phyloP scores from a whole-genome alignment of 495 filamentous ascomycete species.

The Tetracladium setigerum region DNA sequence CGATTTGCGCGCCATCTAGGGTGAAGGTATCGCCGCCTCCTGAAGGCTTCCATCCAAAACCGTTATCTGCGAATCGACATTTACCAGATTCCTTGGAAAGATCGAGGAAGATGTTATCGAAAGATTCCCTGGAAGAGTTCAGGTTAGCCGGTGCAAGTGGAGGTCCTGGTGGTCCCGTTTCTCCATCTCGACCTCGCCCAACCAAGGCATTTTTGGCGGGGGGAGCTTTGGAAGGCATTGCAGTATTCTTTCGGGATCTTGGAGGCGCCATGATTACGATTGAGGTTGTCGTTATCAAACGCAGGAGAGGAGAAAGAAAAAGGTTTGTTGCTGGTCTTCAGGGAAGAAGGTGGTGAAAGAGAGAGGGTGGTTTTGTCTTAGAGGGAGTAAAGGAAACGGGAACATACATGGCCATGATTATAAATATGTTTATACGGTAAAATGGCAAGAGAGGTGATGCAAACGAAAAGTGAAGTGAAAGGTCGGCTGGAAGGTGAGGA shows the following conservation, averaged over 20 bases:
- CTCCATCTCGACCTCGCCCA: no score
- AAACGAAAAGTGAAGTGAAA: background rate
- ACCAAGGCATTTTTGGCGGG: no score
- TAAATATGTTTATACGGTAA: no score
- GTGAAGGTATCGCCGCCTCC: slow-evolving; percentile 87
- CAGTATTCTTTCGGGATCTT: no score
- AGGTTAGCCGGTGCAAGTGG: no score
- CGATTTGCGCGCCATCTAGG: slow-evolving; percentile 73
- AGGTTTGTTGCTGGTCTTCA: no score
- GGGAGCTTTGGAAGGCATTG: no score
- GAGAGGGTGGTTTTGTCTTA: background rate
- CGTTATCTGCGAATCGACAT: slow-evolving; percentile 87
- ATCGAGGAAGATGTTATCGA: slow-evolving; percentile 93
- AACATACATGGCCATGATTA: slow-evolving; percentile 3
- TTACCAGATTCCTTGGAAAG: slow-evolving; percentile 83
- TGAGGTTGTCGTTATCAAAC: no score
- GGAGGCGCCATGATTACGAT: no score
- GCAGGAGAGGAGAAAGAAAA: no score
- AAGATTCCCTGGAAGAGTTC: slow-evolving; percentile 57
- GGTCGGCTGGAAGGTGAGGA: no score
- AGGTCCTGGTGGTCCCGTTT: no score
- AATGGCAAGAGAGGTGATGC: background rate
- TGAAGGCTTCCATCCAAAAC: slow-evolving; percentile 88
- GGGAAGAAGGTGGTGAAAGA: background rate
- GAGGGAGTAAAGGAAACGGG: background rate